Evolutionary conservation across 1,284 basidiomycete species (phyloP).

Genomic region (Trichosporon sp.): DNA sequence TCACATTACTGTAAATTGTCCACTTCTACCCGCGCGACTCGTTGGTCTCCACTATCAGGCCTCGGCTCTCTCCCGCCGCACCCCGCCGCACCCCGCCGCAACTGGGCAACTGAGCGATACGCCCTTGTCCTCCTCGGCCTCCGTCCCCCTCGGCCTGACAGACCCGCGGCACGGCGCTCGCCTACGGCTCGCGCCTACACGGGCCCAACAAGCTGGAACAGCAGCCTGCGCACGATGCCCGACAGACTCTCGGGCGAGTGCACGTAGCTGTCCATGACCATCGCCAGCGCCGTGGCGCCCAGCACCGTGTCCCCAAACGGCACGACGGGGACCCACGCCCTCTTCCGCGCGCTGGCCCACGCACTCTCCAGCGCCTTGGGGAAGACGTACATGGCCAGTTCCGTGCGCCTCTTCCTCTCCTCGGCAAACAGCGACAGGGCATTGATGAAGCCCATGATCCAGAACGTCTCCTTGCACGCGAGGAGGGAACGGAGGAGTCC

Average conservation of each 20-base stretch:
- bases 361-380: constrained; percentile 87
- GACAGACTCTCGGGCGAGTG: constrained; percentile 87
- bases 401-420: constrained; percentile 63
- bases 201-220: constrained; percentile 91
- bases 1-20: no score
- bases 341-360: constrained; percentile 77
- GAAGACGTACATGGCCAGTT: constrained; percentile 77
- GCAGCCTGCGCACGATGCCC: constrained; percentile 77
- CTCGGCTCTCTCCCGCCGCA: no score
- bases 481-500: constrained; percentile 59
- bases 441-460: constrained; percentile 73
- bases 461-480: constrained; percentile 71
- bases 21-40: no score
- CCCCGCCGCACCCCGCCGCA: no score
- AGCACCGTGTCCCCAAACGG: constrained; percentile 69
- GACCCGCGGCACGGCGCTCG: no score
- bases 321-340: constrained; percentile 71
- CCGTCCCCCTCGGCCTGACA: no score
- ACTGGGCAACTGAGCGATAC: no score
- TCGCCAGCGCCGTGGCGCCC: constrained; percentile 76
- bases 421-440: constrained; percentile 84
- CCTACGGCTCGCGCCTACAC: constrained; percentile 34
- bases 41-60: no score
- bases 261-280: constrained; percentile 83
- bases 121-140: no score